These are phyloP conservation scores for Chaetomium strumarium DNA, from an alignment of 2,329 filamentous ascomycete genomes.

Conservation along the genomic window DNA sequence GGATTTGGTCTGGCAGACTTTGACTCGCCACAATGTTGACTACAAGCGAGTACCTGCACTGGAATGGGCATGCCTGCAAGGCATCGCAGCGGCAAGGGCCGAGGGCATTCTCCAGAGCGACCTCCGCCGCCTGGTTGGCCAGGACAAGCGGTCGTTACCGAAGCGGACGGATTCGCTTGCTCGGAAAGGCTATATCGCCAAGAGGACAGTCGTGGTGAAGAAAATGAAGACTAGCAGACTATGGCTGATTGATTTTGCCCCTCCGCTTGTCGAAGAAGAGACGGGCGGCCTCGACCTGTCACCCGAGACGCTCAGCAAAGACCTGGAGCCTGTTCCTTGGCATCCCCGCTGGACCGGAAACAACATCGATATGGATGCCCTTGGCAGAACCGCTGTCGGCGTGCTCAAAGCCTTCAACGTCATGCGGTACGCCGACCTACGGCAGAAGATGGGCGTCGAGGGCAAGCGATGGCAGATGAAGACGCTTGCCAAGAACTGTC, in stretches of 20 bases:
- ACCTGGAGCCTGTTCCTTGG: slow-evolving; percentile 52
- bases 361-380: slow-evolving; percentile 52
- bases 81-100: slow-evolving; percentile 49
- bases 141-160: slow-evolving; percentile 59
- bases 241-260: slow-evolving; percentile 53
- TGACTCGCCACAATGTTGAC: slow-evolving; percentile 55
- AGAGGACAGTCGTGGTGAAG: slow-evolving; percentile 52
- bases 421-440: slow-evolving; percentile 52
- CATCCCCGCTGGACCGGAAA: slow-evolving; percentile 50
- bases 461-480: slow-evolving; percentile 56
- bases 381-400: slow-evolving; percentile 53
- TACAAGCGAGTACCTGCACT: slow-evolving; percentile 52
- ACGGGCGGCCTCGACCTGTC: slow-evolving; percentile 30
- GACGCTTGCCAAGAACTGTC: slow-evolving; percentile 51
- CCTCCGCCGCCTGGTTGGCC: slow-evolving; percentile 49
- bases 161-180: slow-evolving; percentile 54
- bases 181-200: slow-evolving; percentile 56
- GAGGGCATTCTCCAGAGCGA: slow-evolving; percentile 57
- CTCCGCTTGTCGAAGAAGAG: slow-evolving; percentile 34
- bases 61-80: slow-evolving; percentile 54
- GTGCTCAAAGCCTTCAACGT: slow-evolving; percentile 53
- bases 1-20: slow-evolving; percentile 52
- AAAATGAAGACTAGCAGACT: slow-evolving; percentile 58
- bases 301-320: slow-evolving; percentile 29
- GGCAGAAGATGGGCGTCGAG: slow-evolving; percentile 50